These are phyloP conservation scores for Cryptosporidium viatorum DNA, from an alignment of 169 alveolate genomes.

Conservation along the genomic window DNA sequence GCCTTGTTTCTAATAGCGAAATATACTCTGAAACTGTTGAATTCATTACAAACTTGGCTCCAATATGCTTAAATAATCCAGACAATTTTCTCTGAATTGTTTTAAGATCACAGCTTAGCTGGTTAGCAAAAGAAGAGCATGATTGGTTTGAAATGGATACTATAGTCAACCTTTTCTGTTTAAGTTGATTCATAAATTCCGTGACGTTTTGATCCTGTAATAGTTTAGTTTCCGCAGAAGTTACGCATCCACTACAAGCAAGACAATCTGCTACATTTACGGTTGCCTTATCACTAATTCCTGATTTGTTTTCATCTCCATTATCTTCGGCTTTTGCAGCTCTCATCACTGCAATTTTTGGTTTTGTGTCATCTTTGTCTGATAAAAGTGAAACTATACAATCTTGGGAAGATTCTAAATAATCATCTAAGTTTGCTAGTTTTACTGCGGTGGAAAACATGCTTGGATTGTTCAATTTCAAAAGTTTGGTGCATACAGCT, in stretches of 20 bases:
- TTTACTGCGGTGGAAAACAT: conserved; percentile 86
- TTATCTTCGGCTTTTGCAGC: background rate
- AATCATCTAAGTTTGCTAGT: conserved; percentile 87
- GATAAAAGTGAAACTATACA: conserved; percentile 85
- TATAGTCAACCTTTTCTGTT: conserved; percentile 78
- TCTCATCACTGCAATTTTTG: conserved; percentile 43
- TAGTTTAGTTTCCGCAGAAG: conserved; percentile 91
- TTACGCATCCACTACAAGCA: conserved; percentile 94
- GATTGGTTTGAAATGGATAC: conserved; percentile 89
- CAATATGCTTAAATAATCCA: conserved; percentile 77
- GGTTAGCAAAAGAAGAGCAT: conserved; percentile 83
- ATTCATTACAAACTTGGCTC: conserved; percentile 80
- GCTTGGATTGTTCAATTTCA: background rate
- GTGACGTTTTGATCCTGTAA: conserved; percentile 84
- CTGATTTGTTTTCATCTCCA: background rate
- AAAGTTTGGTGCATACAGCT: background rate
- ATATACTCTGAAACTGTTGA: conserved; percentile 78
- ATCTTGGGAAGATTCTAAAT: conserved; percentile 86
- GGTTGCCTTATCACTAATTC: conserved; percentile 80
- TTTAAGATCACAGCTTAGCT: conserved; percentile 76
- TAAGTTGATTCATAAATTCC: conserved; percentile 80
- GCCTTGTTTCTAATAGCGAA: conserved; percentile 72
- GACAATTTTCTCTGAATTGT: conserved; percentile 77
- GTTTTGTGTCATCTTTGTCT: conserved; percentile 73
- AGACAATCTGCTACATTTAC: conserved; percentile 89